phyloP scores from a whole-genome alignment of 2,329 filamentous ascomycete genomes.

The Xylariaceae sp. region DNA sequence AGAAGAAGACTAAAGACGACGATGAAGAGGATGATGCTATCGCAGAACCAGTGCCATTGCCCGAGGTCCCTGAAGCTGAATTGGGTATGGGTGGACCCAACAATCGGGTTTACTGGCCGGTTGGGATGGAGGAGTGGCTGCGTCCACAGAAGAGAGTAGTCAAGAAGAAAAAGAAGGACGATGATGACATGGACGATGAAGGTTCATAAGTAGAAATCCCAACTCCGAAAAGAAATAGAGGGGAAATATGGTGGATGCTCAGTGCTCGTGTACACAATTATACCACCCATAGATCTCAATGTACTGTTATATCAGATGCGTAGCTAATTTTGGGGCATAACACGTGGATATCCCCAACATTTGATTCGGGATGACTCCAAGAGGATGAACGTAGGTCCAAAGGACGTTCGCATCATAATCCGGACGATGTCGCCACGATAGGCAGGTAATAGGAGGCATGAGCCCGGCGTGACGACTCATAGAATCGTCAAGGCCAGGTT shows the following conservation, averaged over 20 bases:
- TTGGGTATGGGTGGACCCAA: slow-evolving; percentile 82
- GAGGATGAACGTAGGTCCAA: no score
- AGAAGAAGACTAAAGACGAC: slow-evolving; percentile 31
- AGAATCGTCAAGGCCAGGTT: not conserved
- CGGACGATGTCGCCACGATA: no score
- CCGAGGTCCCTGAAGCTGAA: slow-evolving; percentile 59
- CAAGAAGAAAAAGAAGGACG: slow-evolving; percentile 41
- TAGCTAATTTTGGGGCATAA: no score
- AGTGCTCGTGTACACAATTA: not conserved
- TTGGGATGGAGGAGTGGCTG: slow-evolving; percentile 86
- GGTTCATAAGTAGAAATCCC: not conserved
- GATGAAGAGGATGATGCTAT: slow-evolving; percentile 36
- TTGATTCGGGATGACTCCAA: no score
- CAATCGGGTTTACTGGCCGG: slow-evolving; percentile 82
- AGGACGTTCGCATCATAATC: no score
- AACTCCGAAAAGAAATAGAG: not conserved
- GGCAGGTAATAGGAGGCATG: no score
- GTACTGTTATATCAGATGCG: no score
- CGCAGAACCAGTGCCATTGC: slow-evolving; percentile 36
- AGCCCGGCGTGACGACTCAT: not conserved
- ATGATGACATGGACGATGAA: slow-evolving; percentile 32
- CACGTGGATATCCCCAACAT: no score
- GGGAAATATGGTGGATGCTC: not conserved
- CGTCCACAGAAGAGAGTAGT: slow-evolving; percentile 69
- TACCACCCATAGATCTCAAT: not conserved